Conservation (phyloP, 495 filamentous ascomycete species). For the Viridothelium virens region DNA sequence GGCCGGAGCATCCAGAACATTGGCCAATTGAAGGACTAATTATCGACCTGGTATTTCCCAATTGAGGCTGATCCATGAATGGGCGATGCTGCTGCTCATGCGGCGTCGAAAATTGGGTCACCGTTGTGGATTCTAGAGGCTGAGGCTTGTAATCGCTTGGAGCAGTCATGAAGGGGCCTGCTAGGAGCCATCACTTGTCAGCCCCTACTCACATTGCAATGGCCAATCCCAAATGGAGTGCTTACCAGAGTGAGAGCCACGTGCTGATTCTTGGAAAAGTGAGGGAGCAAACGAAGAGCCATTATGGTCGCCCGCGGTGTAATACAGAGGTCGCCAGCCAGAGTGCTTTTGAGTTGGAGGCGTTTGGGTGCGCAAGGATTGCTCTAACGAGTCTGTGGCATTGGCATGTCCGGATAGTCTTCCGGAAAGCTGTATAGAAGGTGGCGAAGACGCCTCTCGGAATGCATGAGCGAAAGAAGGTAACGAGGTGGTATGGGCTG, state of each 20-base stretch:
- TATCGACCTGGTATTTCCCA: background rate
- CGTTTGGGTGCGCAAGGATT: constrained; percentile 2
- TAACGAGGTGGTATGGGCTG: background rate
- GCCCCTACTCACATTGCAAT: background rate
- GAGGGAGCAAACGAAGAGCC: background rate
- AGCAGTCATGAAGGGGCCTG: background rate
- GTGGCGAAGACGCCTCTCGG: constrained; percentile 6
- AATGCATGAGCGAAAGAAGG: constrained; percentile 3
- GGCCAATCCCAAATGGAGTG: background rate
- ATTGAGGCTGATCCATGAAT: background rate
- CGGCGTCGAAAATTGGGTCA: background rate
- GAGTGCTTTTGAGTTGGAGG: background rate
- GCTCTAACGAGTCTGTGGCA: background rate
- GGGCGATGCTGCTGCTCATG: background rate
- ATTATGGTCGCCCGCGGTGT: background rate
- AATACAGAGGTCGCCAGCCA: background rate
- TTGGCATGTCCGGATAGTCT: background rate
- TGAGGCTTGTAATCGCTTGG: constrained; percentile 8
- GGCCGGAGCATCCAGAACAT: background rate
- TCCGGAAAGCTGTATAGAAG: background rate
- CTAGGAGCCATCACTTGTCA: background rate
- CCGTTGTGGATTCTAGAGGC: background rate
- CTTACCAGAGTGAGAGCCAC: background rate
- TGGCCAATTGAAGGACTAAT: background rate
- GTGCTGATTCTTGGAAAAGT: constrained; percentile 1